Evolutionary conservation across 2,329 filamentous ascomycete species (phyloP).

Genomic region (Diaporthe sp.): DNA sequence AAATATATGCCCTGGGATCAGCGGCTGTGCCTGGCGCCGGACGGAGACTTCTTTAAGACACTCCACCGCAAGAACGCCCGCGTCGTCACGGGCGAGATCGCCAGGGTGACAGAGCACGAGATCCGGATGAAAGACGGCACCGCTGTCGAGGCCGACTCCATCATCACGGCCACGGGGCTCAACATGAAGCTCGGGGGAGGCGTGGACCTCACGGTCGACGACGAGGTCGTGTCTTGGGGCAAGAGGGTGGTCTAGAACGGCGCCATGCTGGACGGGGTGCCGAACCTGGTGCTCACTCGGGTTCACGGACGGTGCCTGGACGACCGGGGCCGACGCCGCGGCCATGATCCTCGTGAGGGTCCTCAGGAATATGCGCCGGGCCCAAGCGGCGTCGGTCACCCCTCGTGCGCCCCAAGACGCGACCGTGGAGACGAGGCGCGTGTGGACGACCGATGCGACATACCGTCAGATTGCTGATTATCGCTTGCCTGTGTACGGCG

Average conservation of each 20-base stretch:
- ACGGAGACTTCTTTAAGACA: slow-evolving; percentile 62
- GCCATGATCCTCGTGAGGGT: slow-evolving; percentile 24
- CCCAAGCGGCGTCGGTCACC: neutral
- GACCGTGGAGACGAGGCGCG: neutral
- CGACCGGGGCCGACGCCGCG: slow-evolving; percentile 67
- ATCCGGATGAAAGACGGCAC: slow-evolving; percentile 61
- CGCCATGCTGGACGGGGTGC: slow-evolving; percentile 73
- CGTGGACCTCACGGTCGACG: slow-evolving; percentile 28
- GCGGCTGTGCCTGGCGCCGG: slow-evolving; percentile 71
- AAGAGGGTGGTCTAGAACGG: slow-evolving; percentile 63
- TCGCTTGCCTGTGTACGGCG: neutral
- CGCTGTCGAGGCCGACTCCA: slow-evolving; percentile 69
- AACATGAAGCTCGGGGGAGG: slow-evolving; percentile 34
- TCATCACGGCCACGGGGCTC: slow-evolving; percentile 74
- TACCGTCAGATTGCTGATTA: neutral
- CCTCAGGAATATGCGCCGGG: neutral
- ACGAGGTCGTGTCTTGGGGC: slow-evolving; percentile 1
- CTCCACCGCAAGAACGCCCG: slow-evolving; percentile 52
- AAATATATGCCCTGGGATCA: slow-evolving; percentile 71
- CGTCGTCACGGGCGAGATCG: slow-evolving; percentile 62
- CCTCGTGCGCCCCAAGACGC: neutral
- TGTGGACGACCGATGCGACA: slow-evolving; percentile 9
- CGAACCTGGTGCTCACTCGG: slow-evolving; percentile 73
- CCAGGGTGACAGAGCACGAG: slow-evolving; percentile 57
- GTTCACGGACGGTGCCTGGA: slow-evolving; percentile 74